Percentiles rank a stretch among this genome's conserved stretches.
Conservation (phyloP, 1,284 basidiomycete species). For the Boletus sp. region DNA sequence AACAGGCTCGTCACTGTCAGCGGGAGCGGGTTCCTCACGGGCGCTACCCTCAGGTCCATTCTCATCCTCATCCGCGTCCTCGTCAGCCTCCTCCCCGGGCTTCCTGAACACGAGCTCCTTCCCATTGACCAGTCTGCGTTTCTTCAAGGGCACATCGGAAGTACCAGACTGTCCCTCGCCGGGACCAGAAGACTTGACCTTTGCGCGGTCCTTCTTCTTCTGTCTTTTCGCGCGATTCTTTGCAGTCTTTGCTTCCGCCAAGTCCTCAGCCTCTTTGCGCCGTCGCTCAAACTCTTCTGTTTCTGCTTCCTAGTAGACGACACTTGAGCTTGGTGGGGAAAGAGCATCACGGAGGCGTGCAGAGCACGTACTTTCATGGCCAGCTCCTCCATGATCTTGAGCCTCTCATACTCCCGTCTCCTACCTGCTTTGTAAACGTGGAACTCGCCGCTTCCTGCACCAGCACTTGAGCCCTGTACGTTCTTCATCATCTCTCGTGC, state of each 20-base stretch:
- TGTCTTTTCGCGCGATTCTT: slow-evolving; percentile 89
- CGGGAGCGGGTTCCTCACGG: slow-evolving; percentile 10
- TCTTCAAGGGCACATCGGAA: slow-evolving; percentile 41
- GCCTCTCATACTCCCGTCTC: slow-evolving; percentile 90
- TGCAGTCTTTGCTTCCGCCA: slow-evolving; percentile 80
- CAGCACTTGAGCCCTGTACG: slow-evolving; percentile 90
- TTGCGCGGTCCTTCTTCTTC: slow-evolving; percentile 79
- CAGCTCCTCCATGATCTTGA: slow-evolving; percentile 88
- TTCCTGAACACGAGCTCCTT: slow-evolving; percentile 54
- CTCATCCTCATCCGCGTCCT: slow-evolving; percentile 33
- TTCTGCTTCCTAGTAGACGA: slow-evolving; percentile 26
- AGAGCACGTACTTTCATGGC: slow-evolving; percentile 58
- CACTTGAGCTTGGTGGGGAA: background rate
- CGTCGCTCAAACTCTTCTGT: slow-evolving; percentile 29
- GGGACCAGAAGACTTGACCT: slow-evolving; percentile 36
- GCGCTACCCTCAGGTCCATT: slow-evolving; percentile 2
- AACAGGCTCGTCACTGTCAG: slow-evolving; percentile 6
- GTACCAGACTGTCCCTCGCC: slow-evolving; percentile 22
- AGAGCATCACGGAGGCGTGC: background rate
- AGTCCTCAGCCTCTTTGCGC: slow-evolving; percentile 29
- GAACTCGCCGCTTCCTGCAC: slow-evolving; percentile 92
- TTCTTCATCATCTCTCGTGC: slow-evolving; percentile 98
- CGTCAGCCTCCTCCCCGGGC: slow-evolving; percentile 50
- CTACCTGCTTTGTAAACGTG: slow-evolving; percentile 98
- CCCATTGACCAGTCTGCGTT: slow-evolving; percentile 52